Evolutionary conservation across 2,329 filamentous ascomycete species (phyloP).

Genomic region (Fusarium citri): DNA sequence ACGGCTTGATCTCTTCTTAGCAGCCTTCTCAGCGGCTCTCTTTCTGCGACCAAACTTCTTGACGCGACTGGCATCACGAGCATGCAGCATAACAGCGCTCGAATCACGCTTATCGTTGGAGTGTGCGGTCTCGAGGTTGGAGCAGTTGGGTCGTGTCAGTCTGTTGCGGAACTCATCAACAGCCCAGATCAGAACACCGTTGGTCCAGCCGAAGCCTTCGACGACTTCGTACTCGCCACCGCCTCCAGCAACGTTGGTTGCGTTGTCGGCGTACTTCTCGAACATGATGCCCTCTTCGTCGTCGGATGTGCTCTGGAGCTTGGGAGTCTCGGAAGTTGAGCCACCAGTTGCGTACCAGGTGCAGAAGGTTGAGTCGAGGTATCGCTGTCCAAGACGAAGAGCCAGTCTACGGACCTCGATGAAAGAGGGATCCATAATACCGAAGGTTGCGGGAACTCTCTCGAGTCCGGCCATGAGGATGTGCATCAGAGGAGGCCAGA

Average conservation of each 20-base stretch:
- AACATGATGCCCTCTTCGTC: conserved; percentile 71
- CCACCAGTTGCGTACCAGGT: conserved; percentile 77
- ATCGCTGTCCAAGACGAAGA: conserved; percentile 70
- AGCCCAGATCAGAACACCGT: conserved; percentile 75
- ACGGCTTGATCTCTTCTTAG: conserved; percentile 30
- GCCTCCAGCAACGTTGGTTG: conserved; percentile 69
- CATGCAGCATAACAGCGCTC: conserved; percentile 60
- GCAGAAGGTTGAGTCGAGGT: conserved; percentile 75
- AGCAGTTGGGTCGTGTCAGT: conserved; percentile 67
- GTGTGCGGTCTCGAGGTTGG: conserved; percentile 59
- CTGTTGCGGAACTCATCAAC: conserved; percentile 70
- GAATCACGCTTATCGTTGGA: conserved; percentile 50
- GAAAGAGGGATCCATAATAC: conserved; percentile 65
- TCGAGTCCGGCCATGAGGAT: conserved; percentile 71
- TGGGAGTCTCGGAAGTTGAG: conserved; percentile 64
- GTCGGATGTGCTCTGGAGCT: conserved; percentile 59
- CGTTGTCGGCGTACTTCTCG: conserved; percentile 74
- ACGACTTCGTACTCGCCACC: conserved; percentile 78
- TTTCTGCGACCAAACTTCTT: conserved; percentile 58
- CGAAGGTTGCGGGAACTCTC: conserved; percentile 68
- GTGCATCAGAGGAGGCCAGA: conserved; percentile 76
- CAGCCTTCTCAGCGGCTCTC: conserved; percentile 26
- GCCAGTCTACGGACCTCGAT: conserved; percentile 66
- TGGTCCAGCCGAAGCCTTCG: conserved; percentile 78
- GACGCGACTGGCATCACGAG: conserved; percentile 59